Base-by-base conservation (phyloP, 139 green algal species). In the Dunaliella primolecta region DNA sequence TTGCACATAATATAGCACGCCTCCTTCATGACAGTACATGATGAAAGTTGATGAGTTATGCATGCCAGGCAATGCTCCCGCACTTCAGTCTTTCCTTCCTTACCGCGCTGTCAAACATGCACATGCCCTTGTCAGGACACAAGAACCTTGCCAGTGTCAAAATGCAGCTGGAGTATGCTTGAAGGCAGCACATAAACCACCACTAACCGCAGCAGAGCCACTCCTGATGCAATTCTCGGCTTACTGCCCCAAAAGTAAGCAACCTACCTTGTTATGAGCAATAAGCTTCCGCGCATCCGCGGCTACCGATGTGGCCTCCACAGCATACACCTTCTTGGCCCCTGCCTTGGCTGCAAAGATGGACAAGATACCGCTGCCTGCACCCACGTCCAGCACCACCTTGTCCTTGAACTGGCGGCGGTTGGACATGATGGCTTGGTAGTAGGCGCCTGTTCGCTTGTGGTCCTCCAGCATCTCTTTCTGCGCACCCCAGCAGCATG, bases 401-500 rank as follows among this genome's bases (percentile, higher is more conserved):
- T 93, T 87, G 75, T 76, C 81, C 75, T 88, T 79, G 74, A 92
- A 91, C 83, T 90, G 86, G 24, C 87, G 80, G 36, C 87, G 87
- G 81, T 92, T 92, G 36, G 86, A 89, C 55, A 92, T 87, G 11
- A 92, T 83, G 2, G 89, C 87, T 81, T 95, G 90, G 88, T 96
- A 97, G 87, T 99, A 99, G 29, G 95, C 95, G 1, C 95, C 94
- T 24, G 98, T 99, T 27, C 97, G 93, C 88, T 98, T 96, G 89
- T 96, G 94, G 87, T 99, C 97, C 85, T 98, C 96, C 33, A 99
- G 91, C 97, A 99, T 99, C 79, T 99, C 96, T 89, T 99, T 98
- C 92, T 98, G 91, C 72, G 84, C 3, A 31, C 0, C 64, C 27
- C 38, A 74, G 76, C 46, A 20, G 7, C 11, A 32, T 7, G 29